phyloP scores from a whole-genome alignment of 495 filamentous ascomycete species.

The Aspergillus cristatus region DNA sequence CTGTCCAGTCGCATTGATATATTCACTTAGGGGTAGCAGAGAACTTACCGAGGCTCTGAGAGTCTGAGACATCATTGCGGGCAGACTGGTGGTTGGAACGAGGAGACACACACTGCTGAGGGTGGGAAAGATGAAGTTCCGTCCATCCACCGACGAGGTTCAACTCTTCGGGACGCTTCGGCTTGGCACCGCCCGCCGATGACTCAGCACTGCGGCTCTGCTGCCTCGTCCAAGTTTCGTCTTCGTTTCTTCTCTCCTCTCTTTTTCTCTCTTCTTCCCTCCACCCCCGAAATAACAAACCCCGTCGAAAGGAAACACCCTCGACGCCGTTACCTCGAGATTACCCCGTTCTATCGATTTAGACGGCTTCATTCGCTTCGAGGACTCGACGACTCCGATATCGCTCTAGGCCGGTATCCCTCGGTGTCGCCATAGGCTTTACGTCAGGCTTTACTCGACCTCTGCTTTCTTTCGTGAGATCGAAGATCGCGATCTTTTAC shows the following conservation, averaged over 20 bases:
- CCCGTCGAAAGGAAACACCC: neutral
- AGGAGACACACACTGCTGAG: slow-evolving; percentile 18
- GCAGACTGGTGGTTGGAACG: slow-evolving; percentile 21
- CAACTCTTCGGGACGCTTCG: slow-evolving; percentile 19
- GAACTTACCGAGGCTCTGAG: slow-evolving; percentile 58
- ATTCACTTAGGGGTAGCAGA: too few relatives aligned
- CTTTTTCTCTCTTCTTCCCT: slow-evolving; percentile 2
- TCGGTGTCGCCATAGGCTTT: slow-evolving; percentile 12
- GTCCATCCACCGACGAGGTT: slow-evolving; percentile 7
- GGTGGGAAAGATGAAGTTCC: slow-evolving; percentile 15
- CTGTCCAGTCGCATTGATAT: neutral
- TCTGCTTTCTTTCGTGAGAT: slow-evolving; percentile 27
- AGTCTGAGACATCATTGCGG: slow-evolving; percentile 59
- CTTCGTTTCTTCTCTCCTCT: slow-evolving; percentile 1
- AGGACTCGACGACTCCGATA: slow-evolving; percentile 17
- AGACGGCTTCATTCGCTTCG: slow-evolving; percentile 18
- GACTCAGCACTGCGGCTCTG: slow-evolving; percentile 16
- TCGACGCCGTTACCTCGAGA: slow-evolving; percentile 2
- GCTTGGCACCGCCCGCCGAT: slow-evolving; percentile 18
- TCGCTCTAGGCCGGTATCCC: slow-evolving; percentile 9
- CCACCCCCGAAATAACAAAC: too few relatives aligned
- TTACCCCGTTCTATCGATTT: slow-evolving; percentile 13
- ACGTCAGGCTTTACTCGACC: slow-evolving; percentile 28
- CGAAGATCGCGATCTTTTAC: slow-evolving; percentile 11
- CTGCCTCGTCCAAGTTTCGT: neutral